These are phyloP conservation scores for Fusarium decemcellulare DNA, from an alignment of 2,329 filamentous ascomycete species.

Conservation along the genomic window DNA sequence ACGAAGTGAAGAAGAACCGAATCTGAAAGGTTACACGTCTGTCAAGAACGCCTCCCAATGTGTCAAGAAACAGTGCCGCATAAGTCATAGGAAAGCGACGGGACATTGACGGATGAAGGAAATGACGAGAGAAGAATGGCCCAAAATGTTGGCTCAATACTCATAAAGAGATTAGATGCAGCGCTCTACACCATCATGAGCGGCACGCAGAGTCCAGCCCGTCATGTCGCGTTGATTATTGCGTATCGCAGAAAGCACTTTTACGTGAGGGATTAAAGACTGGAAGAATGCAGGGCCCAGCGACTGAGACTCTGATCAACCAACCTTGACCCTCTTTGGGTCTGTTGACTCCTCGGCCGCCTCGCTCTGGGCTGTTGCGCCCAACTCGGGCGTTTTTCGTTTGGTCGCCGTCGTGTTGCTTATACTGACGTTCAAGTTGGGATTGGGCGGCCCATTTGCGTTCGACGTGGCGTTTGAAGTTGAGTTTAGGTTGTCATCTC, in stretches of 20 bases:
- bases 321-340: conserved; percentile 68
- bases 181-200: conserved; percentile 19
- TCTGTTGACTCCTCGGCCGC: conserved; percentile 60
- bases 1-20: conserved; percentile 33
- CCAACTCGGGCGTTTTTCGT: conserved; percentile 70
- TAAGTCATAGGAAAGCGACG: not conserved
- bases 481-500: conserved; percentile 63
- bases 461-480: conserved; percentile 14
- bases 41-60: conserved; percentile 23
- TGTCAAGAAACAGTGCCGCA: conserved; percentile 8
- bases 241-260: conserved; percentile 27
- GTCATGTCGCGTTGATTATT: conserved; percentile 24
- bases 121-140: conserved; percentile 3
- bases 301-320: conserved; percentile 48
- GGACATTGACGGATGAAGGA: not conserved
- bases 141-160: conserved; percentile 4
- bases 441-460: conserved; percentile 26
- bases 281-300: not conserved
- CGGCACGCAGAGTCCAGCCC: conserved; percentile 38
- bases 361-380: conserved; percentile 57
- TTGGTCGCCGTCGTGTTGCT: conserved; percentile 55
- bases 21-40: conserved; percentile 11
- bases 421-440: conserved; percentile 40
- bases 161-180: conserved; percentile 2
- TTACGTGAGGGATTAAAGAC: conserved; percentile 14